Percentiles rank a stretch among this genome's conserved stretches.
These are phyloP conservation scores for Diaporthe capsici DNA, from an alignment of 2,329 filamentous ascomycete genomes.

Conservation along the genomic window DNA sequence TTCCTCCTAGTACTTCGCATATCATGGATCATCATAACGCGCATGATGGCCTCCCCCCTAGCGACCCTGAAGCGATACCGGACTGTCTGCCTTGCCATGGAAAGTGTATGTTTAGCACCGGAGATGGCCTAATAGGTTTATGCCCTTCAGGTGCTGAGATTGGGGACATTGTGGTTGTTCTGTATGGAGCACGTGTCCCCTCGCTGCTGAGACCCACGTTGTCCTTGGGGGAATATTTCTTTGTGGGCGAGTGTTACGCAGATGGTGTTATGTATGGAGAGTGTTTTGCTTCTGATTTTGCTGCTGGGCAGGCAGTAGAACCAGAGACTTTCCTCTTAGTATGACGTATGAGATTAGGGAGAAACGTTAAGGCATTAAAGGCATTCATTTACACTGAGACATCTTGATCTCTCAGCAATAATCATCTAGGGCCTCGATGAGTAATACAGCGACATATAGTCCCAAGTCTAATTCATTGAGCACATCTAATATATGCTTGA, in stretches of 20 bases:
- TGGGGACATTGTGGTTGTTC: not conserved
- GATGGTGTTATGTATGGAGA: constrained; percentile 1
- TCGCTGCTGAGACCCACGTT: not conserved
- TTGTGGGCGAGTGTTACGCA: constrained; percentile 3
- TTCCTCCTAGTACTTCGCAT: not conserved
- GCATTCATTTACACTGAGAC: not conserved
- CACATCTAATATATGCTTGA: too few relatives aligned
- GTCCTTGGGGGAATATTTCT: not conserved
- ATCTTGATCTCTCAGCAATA: too few relatives aligned
- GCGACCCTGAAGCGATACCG: not conserved
- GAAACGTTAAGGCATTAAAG: not conserved
- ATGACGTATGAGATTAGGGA: not conserved
- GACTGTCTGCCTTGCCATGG: not conserved
- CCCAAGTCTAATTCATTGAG: too few relatives aligned
- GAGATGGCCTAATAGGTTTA: not conserved
- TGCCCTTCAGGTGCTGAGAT: constrained; percentile 14
- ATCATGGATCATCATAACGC: not conserved
- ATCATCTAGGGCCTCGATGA: too few relatives aligned
- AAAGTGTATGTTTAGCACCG: constrained; percentile 9
- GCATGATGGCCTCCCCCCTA: not conserved
- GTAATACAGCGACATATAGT: too few relatives aligned
- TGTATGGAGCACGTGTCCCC: constrained; percentile 7
- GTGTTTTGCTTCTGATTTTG: not conserved
- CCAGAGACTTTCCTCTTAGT: not conserved
- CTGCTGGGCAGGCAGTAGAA: not conserved